Conservation (phyloP, 2,329 filamentous ascomycete genomes). For the Corniculantispora saksenae region DNA sequence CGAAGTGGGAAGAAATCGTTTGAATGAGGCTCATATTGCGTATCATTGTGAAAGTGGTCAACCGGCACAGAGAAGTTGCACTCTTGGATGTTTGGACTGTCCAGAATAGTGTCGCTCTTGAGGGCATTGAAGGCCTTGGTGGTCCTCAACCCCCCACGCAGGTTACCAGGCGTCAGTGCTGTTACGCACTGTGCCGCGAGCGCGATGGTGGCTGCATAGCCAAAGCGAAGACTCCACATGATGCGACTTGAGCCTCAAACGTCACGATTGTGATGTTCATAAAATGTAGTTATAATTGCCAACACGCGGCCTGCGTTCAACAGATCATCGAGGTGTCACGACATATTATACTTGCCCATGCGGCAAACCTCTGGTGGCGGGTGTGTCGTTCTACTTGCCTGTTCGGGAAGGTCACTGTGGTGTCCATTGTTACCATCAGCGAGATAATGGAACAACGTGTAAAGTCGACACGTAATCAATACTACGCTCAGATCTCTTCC, state of each 20-base stretch:
- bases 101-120: background rate
- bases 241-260: background rate
- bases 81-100: background rate
- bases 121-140: too few species aligned
- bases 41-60: constrained; percentile 83
- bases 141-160: background rate
- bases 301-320: background rate
- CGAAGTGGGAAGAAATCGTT: constrained; percentile 67
- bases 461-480: background rate
- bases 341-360: too few species aligned
- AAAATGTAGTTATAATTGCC: background rate
- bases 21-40: constrained; percentile 74
- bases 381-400: background rate
- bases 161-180: background rate
- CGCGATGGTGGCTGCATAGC: background rate
- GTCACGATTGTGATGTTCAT: background rate
- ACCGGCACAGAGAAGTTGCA: constrained; percentile 52
- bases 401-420: background rate
- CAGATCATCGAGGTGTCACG: too few species aligned
- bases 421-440: background rate
- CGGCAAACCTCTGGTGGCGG: background rate
- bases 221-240: background rate
- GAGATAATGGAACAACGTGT: background rate
- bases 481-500: background rate
- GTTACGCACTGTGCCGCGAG: background rate